Evolutionary conservation across 306 rosid species (phyloP), one percentile per base, ranked within the genome.

Genomic region (Adenanthera pavonina): DNA sequence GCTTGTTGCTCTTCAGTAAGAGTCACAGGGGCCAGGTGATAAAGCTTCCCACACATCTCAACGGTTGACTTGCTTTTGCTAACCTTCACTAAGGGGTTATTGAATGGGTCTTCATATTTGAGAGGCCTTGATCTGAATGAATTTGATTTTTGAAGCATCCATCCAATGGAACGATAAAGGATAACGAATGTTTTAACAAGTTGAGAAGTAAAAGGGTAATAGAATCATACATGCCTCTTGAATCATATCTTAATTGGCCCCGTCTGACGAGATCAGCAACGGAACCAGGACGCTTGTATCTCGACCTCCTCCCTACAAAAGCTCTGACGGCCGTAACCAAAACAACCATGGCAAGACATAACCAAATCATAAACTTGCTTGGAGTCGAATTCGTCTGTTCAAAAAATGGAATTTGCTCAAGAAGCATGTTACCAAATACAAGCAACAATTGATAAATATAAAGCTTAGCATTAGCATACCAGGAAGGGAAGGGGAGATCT

Each of bases 221-320:
- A 56, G 85, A 84, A 80, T 80, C 99, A 85, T 95, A 95, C 99
- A 95, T 95, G 99, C 99, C 99, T 92, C 98, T 91, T 89, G 94
- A 92, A 87, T 95, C 98, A 2, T 97, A 95, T 85, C 93, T 88
- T n/a, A 93, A 92, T 82, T 95, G 99, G 35, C 99, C 99, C 12
- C 99, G 98, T 65, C 99, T 84, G 38, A 95, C 95, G 2, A 95
- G 90, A 90, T 95, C 98, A 71, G 97, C 98, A 0, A 95, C 96
- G 20, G 98, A 93, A 77, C 99, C 99, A 72, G 95, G 90, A 35
- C 83, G 91, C 16, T 74, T 80, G 30, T 84, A 75, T 75, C 87
- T 89, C 8, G 88, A 79, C 72, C 89, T 86, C 89, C 88, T 85
- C 65, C 38, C 76, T 20, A 36, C 76, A 74, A 75, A 86, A 19